Conservation (phyloP, 768 basidiomycete species). For the Sutorius australiensis region DNA sequence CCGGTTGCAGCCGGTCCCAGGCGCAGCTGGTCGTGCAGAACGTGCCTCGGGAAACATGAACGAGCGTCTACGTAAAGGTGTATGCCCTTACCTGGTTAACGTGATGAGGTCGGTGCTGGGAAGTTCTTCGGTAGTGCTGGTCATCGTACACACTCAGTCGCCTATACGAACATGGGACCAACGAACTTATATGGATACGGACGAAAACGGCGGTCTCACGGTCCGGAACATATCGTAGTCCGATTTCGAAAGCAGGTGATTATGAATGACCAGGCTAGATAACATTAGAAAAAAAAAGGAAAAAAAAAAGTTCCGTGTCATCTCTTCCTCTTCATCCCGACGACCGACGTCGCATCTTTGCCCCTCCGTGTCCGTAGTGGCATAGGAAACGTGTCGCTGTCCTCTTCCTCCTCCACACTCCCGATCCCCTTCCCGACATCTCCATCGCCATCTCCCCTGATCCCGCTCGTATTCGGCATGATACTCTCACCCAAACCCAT, state of each 20-base stretch:
- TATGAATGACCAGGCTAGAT: conserved; percentile 13
- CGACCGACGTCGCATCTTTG: conserved; percentile 43
- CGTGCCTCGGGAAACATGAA: conserved; percentile 54
- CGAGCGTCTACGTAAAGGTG: not conserved
- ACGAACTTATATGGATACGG: conserved; percentile 15
- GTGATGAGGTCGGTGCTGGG: conserved; percentile 89
- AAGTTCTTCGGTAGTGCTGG: conserved; percentile 47
- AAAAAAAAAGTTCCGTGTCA: conserved; percentile 29
- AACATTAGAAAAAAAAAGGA: conserved; percentile 11
- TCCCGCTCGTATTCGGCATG: conserved; percentile 60
- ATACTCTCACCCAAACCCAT: conserved; percentile 47
- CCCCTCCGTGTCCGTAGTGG: conserved; percentile 68
- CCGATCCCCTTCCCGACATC: conserved; percentile 15
- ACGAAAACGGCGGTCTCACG: conserved; percentile 29
- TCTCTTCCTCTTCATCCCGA: conserved; percentile 66
- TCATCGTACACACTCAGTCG: conserved; percentile 16
- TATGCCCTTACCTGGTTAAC: conserved; percentile 68
- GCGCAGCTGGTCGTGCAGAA: conserved; percentile 80
- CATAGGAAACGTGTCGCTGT: conserved; percentile 64
- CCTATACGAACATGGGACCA: not conserved
- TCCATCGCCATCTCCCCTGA: conserved; percentile 39
- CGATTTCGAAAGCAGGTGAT: conserved; percentile 7
- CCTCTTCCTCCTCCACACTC: conserved; percentile 55
- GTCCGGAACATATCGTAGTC: conserved; percentile 18
- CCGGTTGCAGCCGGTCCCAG: conserved; percentile 83